Evolutionary conservation across 257 asterid genomes (phyloP).

Genomic region (Dorcoceras hygrometricum): DNA sequence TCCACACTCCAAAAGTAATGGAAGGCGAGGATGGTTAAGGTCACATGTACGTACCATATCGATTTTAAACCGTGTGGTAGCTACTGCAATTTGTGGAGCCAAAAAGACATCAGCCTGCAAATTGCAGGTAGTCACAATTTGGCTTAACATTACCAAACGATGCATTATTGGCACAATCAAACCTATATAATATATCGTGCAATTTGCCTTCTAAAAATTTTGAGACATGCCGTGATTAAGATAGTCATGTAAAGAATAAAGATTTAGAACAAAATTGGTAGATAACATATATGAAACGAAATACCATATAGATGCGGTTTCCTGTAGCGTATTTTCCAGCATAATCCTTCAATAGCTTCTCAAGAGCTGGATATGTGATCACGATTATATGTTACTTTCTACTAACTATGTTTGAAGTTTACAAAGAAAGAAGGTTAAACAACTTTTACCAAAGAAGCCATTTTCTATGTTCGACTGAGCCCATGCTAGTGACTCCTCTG

Average conservation of each 20-base stretch:
- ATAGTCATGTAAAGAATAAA: too few relatives aligned
- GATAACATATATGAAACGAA: not conserved
- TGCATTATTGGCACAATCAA: not conserved
- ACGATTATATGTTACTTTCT: not conserved
- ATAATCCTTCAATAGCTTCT: slow-evolving; percentile 47
- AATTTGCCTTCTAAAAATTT: too few relatives aligned
- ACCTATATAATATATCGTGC: too few relatives aligned
- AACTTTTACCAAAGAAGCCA: slow-evolving; percentile 57
- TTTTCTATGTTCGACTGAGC: slow-evolving; percentile 43
- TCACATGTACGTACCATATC: slow-evolving; percentile 45
- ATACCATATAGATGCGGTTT: slow-evolving; percentile 52
- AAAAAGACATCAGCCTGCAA: slow-evolving; percentile 85
- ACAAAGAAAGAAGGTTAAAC: not conserved
- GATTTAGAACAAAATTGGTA: not conserved
- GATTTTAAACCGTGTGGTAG: slow-evolving; percentile 49
- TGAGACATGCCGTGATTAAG: too few relatives aligned
- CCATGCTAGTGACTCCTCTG: slow-evolving; percentile 47
- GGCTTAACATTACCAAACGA: not conserved
- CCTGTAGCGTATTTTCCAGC: slow-evolving; percentile 60
- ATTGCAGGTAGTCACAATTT: not conserved
- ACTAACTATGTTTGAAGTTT: not conserved
- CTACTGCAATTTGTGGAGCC: slow-evolving; percentile 71
- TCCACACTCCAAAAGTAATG: not conserved
- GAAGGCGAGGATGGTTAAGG: slow-evolving; percentile 13
- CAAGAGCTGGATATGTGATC: slow-evolving; percentile 50